A percentile compares a stretch with the other conserved stretches of the same genome.
Conservation (phyloP, 768 basidiomycete genomes). For the Collybiopsis luxurians region DNA sequence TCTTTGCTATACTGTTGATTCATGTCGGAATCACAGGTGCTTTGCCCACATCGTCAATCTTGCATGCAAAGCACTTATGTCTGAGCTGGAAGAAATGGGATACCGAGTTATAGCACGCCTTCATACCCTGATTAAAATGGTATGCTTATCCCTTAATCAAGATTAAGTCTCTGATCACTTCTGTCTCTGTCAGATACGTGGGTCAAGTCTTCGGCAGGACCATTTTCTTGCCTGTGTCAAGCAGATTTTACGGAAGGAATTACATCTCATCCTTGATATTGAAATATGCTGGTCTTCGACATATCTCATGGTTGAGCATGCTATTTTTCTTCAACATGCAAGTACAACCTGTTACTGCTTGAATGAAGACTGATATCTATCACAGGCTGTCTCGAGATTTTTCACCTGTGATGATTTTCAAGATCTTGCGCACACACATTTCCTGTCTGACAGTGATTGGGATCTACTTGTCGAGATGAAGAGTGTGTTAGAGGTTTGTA, state of each 20-base stretch:
- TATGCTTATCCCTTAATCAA: conserved; percentile 3
- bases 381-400: conserved; percentile 24
- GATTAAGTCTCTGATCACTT: neutral
- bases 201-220: conserved; percentile 12
- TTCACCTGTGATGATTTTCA: conserved; percentile 17
- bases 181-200: conserved; percentile 10
- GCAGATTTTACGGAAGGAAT: conserved; percentile 10
- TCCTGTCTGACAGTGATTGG: conserved; percentile 23
- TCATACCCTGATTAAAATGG: conserved; percentile 12
- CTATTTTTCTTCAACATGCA: conserved; percentile 22
- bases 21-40: conserved; percentile 13
- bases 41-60: conserved; percentile 25
- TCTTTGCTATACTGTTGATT: too few species aligned
- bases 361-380: conserved; percentile 1
- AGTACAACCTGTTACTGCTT: conserved; percentile 6
- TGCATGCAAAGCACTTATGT: conserved; percentile 17
- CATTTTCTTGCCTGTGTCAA: conserved; percentile 12
- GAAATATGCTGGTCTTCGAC: conserved; percentile 29
- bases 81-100: neutral
- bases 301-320: conserved; percentile 25
- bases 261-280: conserved; percentile 28
- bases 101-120: conserved; percentile 11
- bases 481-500: conserved; percentile 23
- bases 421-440: conserved; percentile 19
- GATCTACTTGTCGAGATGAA: conserved; percentile 17